Conservation (phyloP, 2,329 filamentous ascomycete species). For the Sporothrix variecibatus region DNA sequence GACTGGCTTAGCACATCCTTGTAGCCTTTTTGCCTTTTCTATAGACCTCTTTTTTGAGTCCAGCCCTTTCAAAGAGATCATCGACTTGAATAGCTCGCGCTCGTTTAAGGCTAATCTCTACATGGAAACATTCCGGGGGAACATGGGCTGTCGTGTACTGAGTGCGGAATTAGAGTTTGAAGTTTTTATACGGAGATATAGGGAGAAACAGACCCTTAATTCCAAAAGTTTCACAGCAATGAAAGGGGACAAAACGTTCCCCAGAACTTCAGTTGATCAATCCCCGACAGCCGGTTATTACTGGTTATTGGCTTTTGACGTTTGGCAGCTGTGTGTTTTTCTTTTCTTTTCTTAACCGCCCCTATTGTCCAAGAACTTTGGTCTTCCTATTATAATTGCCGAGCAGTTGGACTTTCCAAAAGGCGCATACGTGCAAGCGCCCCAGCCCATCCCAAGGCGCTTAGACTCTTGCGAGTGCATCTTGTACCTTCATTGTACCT, state of each 20-base stretch:
- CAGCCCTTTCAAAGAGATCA: background rate
- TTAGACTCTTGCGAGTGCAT: background rate
- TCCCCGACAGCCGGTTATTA: background rate
- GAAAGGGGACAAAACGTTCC: background rate
- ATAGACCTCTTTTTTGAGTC: background rate
- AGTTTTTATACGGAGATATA: background rate
- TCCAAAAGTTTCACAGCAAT: background rate
- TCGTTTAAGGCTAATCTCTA: background rate
- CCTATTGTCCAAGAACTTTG: background rate
- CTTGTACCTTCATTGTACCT: background rate
- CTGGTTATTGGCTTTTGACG: background rate
- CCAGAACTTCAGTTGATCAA: background rate
- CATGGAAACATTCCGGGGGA: background rate
- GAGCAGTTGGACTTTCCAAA: background rate
- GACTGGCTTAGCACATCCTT: background rate
- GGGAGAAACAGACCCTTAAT: background rate
- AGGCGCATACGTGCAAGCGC: background rate
- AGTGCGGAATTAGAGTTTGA: background rate
- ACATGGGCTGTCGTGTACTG: background rate
- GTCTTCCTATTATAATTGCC: background rate
- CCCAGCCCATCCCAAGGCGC: background rate
- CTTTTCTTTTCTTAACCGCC: background rate
- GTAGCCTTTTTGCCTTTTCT: background rate
- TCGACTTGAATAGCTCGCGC: background rate
- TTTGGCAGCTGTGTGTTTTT: background rate